Evolutionary conservation across 1,284 basidiomycete species (phyloP), one percentile per base, ranked within the genome.

Genomic region (Ustilago nuda): DNA sequence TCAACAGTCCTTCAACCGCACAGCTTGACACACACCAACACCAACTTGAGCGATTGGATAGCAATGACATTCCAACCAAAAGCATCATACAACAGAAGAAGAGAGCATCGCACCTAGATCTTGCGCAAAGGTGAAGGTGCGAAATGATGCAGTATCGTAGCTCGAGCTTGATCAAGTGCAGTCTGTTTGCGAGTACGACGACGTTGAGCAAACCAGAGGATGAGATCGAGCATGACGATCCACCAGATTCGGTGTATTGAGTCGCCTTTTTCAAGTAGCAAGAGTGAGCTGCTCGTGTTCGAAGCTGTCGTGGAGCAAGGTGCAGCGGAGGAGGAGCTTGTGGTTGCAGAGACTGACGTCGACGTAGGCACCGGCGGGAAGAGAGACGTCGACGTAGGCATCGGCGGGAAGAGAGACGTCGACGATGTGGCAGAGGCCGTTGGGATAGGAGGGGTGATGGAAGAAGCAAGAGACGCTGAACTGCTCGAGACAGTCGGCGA

Each of bases 171-270:
- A 19, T 68, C 65, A 5, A 57, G 5, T 0, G 61, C 61, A 5
- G n/a, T 45, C 19, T 73, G 71, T 3, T 61, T 17, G 23, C 61
- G 65, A 2, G 61, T 64, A 1, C 61, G 71, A 30, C 65, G 32
- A 48, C 71, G 71, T 17, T 73, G 65, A 2, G 30, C 32, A 13
- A 64, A 61, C 71, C 71, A 73, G 8, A 65, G 54, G 6, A 59
- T 0, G 2, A 61, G 19, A 23, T 67, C 52, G 35, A 73, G 57
- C 50, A 73, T 63, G 15, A 68, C 58, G 32, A 73, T 64, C 71
- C 65, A 68, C 71, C 71, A 73, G 0, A 73, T 19, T 1, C 61
- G 53, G 39, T 73, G 65, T 17, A 58, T 61, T 15, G 71, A 67
- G 11, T 33, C 41, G 2, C 41, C 46, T 13, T 56, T 46, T 5